Evolutionary conservation across 768 basidiomycete species (phyloP).

Genomic region (Panus rudis): DNA sequence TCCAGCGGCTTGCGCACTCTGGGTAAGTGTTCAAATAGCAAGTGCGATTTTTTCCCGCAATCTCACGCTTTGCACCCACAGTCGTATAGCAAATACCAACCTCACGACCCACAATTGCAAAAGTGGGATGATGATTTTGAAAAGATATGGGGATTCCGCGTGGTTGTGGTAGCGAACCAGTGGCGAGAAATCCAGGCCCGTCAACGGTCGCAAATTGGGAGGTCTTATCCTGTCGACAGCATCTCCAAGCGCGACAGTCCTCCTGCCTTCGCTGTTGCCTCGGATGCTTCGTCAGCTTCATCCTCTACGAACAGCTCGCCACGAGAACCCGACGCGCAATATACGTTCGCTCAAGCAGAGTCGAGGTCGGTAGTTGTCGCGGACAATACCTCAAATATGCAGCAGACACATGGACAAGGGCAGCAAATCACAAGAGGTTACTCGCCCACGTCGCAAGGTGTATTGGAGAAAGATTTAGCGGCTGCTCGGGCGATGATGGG

Average conservation of each 20-base stretch:
- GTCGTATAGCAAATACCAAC: slow-evolving; percentile 62
- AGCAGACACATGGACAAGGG: background rate
- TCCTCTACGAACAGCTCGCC: slow-evolving; percentile 10
- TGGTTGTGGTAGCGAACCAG: slow-evolving; percentile 22
- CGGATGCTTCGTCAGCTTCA: background rate
- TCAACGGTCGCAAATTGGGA: slow-evolving; percentile 13
- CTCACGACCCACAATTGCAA: slow-evolving; percentile 48
- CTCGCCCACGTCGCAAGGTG: background rate
- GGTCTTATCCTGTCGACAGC: slow-evolving; percentile 10
- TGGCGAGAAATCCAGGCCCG: slow-evolving; percentile 20
- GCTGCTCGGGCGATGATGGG: background rate
- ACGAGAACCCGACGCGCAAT: slow-evolving; percentile 3
- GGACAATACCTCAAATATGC: background rate
- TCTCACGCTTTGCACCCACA: slow-evolving; percentile 19
- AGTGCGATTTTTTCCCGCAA: background rate
- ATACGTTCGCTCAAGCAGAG: no score
- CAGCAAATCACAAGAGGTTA: background rate
- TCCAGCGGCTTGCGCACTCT: slow-evolving; percentile 57
- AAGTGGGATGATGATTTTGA: slow-evolving; percentile 58
- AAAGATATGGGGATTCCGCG: slow-evolving; percentile 53
- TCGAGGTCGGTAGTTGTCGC: no score
- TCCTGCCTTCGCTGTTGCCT: slow-evolving; percentile 7
- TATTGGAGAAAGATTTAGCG: background rate
- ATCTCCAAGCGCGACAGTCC: slow-evolving; percentile 6
- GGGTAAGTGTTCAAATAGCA: slow-evolving; percentile 36